These are phyloP conservation scores for Fusarium sp. DNA, from an alignment of 2,329 filamentous ascomycete species.

Conservation along the genomic window DNA sequence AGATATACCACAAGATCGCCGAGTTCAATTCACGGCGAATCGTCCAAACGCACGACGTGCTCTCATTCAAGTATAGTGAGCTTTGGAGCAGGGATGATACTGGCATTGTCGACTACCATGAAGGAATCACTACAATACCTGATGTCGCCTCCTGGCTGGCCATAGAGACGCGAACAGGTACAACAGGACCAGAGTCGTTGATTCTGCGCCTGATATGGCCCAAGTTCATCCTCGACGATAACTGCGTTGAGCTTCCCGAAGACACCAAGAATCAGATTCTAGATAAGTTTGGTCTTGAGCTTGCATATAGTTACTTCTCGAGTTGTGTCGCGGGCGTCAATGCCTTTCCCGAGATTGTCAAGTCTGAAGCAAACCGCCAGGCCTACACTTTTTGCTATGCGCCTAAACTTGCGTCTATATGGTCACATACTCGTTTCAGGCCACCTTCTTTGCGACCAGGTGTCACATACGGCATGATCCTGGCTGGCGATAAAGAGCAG, in stretches of 20 bases:
- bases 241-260: conserved; percentile 40
- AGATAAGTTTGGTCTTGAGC: conserved; percentile 41
- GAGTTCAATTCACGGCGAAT: conserved; percentile 37
- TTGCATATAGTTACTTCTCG: conserved; percentile 47
- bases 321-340: conserved; percentile 48
- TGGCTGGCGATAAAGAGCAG: conserved; percentile 42
- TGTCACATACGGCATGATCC: conserved; percentile 46
- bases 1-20: conserved; percentile 46
- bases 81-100: conserved; percentile 42
- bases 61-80: conserved; percentile 42
- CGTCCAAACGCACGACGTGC: conserved; percentile 17
- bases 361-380: conserved; percentile 12
- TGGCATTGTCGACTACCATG: conserved; percentile 22
- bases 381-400: conserved; percentile 49
- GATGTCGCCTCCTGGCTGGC: conserved; percentile 37
- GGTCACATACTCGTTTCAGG: conserved; percentile 44
- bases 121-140: conserved; percentile 6
- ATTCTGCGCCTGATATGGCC: conserved; percentile 46
- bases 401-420: conserved; percentile 51
- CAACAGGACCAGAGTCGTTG: conserved; percentile 33
- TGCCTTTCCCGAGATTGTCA: conserved; percentile 30
- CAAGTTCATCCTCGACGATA: conserved; percentile 33
- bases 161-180: conserved; percentile 20
- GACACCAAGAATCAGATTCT: conserved; percentile 32
- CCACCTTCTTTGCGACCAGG: conserved; percentile 4